phyloP scores from a whole-genome alignment of 2,329 filamentous ascomycete species.

The Periglandula ipomoeae region DNA sequence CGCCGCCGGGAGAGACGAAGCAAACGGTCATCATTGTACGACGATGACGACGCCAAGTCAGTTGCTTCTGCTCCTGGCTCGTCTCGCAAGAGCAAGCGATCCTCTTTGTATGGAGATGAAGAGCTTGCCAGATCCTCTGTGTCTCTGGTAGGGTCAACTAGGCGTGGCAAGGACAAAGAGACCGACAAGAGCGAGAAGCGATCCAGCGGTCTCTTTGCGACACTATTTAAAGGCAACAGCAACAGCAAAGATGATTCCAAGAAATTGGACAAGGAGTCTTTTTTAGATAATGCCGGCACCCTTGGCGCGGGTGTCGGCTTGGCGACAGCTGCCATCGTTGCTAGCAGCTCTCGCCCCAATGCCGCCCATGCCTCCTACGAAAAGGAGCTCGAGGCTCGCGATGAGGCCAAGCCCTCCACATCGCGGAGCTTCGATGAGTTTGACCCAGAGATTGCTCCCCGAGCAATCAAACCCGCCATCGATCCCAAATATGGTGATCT shows the following conservation, averaged over 20 bases:
- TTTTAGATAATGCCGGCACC: constrained; percentile 65
- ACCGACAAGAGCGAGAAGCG: constrained; percentile 24
- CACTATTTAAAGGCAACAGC: constrained; percentile 36
- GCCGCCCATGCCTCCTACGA: constrained; percentile 35
- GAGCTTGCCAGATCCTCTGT: constrained; percentile 31
- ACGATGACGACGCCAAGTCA: constrained; percentile 40
- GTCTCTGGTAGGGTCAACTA: constrained; percentile 22
- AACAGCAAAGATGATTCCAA: constrained; percentile 21
- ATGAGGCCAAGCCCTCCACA: constrained; percentile 12
- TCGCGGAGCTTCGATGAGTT: constrained; percentile 27
- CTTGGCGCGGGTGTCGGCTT: constrained; percentile 61
- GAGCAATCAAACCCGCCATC: constrained; percentile 54
- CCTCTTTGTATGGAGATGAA: constrained; percentile 31
- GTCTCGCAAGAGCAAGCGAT: constrained; percentile 14
- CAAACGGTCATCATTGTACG: constrained; percentile 14
- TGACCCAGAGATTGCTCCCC: constrained; percentile 49
- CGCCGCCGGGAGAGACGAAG: constrained; percentile 24
- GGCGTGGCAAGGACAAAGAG: constrained; percentile 30
- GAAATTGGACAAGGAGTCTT: constrained; percentile 39
- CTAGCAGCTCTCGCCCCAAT: constrained; percentile 32
- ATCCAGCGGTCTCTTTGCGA: constrained; percentile 37
- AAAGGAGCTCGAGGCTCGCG: constrained; percentile 23
- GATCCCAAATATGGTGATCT: constrained; percentile 58
- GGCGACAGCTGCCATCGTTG: constrained; percentile 36
- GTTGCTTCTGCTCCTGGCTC: constrained; percentile 16